These are phyloP conservation scores for Gaertneriomyces semiglobifer DNA, from an alignment of 192 early-diverging fungal genomes.

Conservation along the genomic window DNA sequence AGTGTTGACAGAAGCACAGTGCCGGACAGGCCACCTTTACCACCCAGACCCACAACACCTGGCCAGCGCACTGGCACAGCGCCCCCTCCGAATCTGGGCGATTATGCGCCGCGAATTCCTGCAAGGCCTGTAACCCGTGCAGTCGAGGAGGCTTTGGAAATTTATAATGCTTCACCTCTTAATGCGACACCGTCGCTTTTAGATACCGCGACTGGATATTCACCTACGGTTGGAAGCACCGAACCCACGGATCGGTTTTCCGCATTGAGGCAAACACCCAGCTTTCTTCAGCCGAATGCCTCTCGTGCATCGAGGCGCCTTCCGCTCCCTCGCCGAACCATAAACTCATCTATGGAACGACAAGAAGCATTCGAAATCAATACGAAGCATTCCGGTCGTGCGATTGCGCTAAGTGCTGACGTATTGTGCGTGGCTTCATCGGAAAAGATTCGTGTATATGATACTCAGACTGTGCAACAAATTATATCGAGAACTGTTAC, in stretches of 20 bases:
- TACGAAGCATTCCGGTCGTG: neutral
- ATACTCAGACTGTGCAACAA: constrained; percentile 44
- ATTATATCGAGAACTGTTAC: constrained; percentile 36
- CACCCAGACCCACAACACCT: too few species aligned
- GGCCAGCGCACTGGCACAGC: too few species aligned
- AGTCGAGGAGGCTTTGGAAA: constrained; percentile 16
- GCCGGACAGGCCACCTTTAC: too few species aligned
- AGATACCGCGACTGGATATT: too few species aligned
- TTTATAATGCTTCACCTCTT: constrained; percentile 8
- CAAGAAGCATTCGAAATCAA: too few species aligned
- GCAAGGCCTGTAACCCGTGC: constrained; percentile 13
- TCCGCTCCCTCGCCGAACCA: constrained; percentile 42
- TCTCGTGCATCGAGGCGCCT: constrained; percentile 34
- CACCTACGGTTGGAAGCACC: too few species aligned
- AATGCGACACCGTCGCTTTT: neutral
- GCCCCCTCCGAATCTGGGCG: too few species aligned
- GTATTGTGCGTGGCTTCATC: neutral
- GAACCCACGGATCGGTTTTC: too few species aligned
- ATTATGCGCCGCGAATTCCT: constrained; percentile 12
- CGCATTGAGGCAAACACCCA: constrained; percentile 48
- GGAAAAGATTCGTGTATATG: constrained; percentile 39
- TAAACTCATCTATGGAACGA: too few species aligned
- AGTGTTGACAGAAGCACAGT: too few species aligned
- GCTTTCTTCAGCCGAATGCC: constrained; percentile 47
- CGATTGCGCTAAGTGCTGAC: too few species aligned